phyloP scores from a whole-genome alignment of 768 basidiomycete genomes.

The Dentipellis fragilis region DNA sequence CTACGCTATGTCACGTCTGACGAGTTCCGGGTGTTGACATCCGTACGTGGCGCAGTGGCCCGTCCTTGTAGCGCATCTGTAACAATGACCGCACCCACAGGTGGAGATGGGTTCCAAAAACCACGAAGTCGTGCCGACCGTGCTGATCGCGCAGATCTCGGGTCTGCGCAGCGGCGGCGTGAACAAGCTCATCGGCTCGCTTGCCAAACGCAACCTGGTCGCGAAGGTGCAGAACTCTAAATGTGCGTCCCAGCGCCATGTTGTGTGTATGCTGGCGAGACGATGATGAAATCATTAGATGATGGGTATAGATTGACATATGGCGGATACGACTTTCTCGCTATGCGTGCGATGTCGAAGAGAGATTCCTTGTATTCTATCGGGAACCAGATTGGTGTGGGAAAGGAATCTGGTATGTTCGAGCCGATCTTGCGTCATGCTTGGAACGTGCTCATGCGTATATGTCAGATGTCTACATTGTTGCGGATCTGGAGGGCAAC shows the following conservation, averaged over 20 bases:
- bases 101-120: conserved; percentile 98
- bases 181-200: conserved; percentile 81
- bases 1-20: conserved; percentile 86
- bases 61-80: not conserved
- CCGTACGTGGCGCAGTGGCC: conserved; percentile 36
- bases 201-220: conserved; percentile 88
- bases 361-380: conserved; percentile 83
- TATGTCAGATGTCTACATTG: conserved; percentile 73
- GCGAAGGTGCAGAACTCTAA: conserved; percentile 85
- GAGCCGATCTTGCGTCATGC: not conserved
- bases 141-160: conserved; percentile 85
- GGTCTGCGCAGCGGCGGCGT: conserved; percentile 89
- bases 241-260: conserved; percentile 43
- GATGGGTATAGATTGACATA: conserved; percentile 97
- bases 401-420: conserved; percentile 84
- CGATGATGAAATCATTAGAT: conserved; percentile 37
- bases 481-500: conserved; percentile 74
- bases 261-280: not conserved
- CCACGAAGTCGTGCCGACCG: conserved; percentile 88
- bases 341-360: conserved; percentile 88
- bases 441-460: not conserved
- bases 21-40: conserved; percentile 94
- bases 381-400: conserved; percentile 96
- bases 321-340: conserved; percentile 95
- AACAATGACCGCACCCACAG: conserved; percentile 27